Percentiles rank a stretch among this genome's conserved stretches.
Evolutionary conservation across 2,329 filamentous ascomycete genomes (phyloP).

Genomic region (Calonectria leucothoes): DNA sequence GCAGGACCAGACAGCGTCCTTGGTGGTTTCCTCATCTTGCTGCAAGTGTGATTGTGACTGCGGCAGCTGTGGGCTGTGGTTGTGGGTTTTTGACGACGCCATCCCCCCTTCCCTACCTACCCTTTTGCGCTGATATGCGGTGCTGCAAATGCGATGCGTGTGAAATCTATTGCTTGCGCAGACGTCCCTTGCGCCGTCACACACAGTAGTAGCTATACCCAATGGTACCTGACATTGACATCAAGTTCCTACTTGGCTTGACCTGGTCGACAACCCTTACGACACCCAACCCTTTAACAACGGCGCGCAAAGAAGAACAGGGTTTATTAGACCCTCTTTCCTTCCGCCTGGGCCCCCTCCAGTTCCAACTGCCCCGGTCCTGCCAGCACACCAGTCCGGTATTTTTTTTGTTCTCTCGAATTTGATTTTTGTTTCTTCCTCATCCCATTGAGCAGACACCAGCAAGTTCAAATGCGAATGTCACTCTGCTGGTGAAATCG

Average conservation of each 20-base stretch:
- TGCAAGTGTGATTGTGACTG: background rate
- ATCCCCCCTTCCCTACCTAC: background rate
- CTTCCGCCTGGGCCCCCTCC: constrained; percentile 7
- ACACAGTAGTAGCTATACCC: constrained; percentile 13
- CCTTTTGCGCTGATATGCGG: background rate
- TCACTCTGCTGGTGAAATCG: background rate
- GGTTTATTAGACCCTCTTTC: constrained; percentile 15
- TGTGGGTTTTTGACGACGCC: background rate
- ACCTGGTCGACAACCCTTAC: constrained; percentile 15
- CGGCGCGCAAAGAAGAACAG: constrained; percentile 3
- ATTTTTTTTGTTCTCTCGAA: background rate
- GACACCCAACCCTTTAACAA: constrained; percentile 13
- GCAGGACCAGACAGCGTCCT: constrained; percentile 4
- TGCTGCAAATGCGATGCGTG: constrained; percentile 9
- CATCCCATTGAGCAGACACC: background rate
- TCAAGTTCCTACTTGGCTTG: background rate
- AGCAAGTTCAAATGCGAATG: background rate
- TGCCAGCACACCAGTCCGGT: background rate
- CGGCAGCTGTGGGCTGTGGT: background rate
- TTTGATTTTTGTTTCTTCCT: background rate
- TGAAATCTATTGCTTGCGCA: background rate
- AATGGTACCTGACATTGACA: constrained; percentile 23
- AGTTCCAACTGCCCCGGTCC: constrained; percentile 17
- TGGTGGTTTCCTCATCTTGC: constrained; percentile 5
- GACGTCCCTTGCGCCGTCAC: constrained; percentile 15